phyloP scores from a whole-genome alignment of 805 yeast species.

The Yarrowia alimentaria region DNA sequence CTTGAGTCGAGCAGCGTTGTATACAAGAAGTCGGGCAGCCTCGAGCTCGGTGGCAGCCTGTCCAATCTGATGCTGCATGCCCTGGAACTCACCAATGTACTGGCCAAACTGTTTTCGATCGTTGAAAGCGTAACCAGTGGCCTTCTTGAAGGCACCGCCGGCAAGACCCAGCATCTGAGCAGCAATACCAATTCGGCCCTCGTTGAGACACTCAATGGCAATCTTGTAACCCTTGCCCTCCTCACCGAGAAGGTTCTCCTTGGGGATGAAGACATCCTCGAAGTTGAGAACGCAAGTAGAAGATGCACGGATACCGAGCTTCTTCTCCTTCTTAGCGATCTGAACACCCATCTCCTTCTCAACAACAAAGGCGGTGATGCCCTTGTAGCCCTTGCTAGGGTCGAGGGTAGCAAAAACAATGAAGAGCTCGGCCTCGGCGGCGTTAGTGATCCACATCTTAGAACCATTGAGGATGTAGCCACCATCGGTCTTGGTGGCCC shows the following conservation, averaged over 20 bases:
- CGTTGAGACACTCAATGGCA: conserved; percentile 46
- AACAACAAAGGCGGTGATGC: conserved; percentile 46
- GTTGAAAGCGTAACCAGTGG: conserved; percentile 41
- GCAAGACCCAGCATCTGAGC: conserved; percentile 50
- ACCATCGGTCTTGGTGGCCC: conserved; percentile 44
- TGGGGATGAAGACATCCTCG: conserved; percentile 45
- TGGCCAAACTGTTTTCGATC: conserved; percentile 48
- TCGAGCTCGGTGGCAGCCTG: conserved; percentile 47
- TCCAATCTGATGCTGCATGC: conserved; percentile 49
- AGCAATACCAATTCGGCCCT: conserved; percentile 48
- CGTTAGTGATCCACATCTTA: conserved; percentile 50
- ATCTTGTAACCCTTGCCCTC: conserved; percentile 48
- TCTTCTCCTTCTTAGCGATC: conserved; percentile 47
- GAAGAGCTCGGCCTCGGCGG: conserved; percentile 46
- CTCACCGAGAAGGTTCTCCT: conserved; percentile 45
- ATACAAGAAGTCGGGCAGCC: conserved; percentile 45
- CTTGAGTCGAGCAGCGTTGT: conserved; percentile 49
- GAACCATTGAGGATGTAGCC: conserved; percentile 44
- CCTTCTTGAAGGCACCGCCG: conserved; percentile 45
- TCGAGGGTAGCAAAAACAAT: conserved; percentile 45
- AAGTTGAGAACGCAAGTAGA: conserved; percentile 45
- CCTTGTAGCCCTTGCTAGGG: conserved; percentile 46
- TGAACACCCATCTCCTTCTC: conserved; percentile 45
- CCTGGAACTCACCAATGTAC: conserved; percentile 46
- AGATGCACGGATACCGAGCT: conserved; percentile 46